Base-by-base conservation (phyloP, 73 alveolate species). In the Paramecium bursaria region DNA sequence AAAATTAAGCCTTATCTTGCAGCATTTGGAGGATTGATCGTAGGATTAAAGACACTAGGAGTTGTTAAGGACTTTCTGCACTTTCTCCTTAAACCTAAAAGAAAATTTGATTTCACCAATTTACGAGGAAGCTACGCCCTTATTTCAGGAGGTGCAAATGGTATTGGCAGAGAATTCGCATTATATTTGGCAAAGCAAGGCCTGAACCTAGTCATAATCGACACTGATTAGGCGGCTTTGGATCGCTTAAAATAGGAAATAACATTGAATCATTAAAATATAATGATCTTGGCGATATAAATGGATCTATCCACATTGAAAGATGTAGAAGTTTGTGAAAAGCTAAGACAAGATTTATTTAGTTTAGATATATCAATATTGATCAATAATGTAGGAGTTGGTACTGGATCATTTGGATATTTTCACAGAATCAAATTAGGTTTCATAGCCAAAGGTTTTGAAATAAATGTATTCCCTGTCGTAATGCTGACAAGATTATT, bases 91-190 rank as follows among this genome's bases (percentile, higher is more conserved):
- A n/a, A n/a, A n/a, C n/a, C n/a, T n/a, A n/a, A n/a, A n/a, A n/a
- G n/a, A n/a, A n/a, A n/a, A n/a, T n/a, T n/a, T n/a, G n/a, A n/a
- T n/a, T n/a, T n/a, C n/a, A n/a, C n/a, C n/a, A n/a, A n/a, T n/a
- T n/a, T n/a, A 42, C 19, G 42, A 75, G 88, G 52, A 4, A 33
- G 74, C 3, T 82, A 48, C 46, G 90, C 87, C 5, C 17, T 82
- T 22, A 39, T 82, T 3, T 67, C 90, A 7, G 90, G 90, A 25
- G 87, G 89, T 42, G 10, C 90, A 3, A 90, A 75, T 23, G 90
- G 90, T 3, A 74, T 82, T 11, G 90, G 90, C 23, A 74, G 46
- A 82, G 90, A 74, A 26, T 82, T 82, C 42, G 21, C 61, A 67
- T 22, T 42, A 1, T 48, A 57, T 22, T 82, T 82, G 17, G 90